Percentiles rank a stretch among this genome's conserved stretches.
Conservation (phyloP, 768 basidiomycete species). For the Fistulinella prunicolor region DNA sequence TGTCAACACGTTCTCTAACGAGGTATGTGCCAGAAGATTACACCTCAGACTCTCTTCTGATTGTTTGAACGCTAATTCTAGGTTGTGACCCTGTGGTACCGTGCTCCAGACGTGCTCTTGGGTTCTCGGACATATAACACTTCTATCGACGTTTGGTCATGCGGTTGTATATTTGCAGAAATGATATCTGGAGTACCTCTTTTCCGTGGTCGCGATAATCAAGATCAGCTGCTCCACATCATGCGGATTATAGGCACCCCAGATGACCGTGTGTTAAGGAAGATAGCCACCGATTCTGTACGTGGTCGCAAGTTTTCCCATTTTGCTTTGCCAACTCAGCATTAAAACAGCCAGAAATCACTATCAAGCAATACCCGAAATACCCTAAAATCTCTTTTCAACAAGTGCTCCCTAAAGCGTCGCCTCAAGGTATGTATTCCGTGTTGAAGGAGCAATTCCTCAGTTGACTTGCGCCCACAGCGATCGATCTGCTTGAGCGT, state of each 20-base stretch:
- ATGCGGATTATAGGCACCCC: slow-evolving; percentile 98
- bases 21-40: slow-evolving; percentile 43
- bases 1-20: slow-evolving; percentile 98
- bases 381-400: slow-evolving; percentile 82
- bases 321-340: slow-evolving; percentile 6
- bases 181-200: slow-evolving; percentile 98
- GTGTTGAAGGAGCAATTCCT: background rate
- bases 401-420: slow-evolving; percentile 82
- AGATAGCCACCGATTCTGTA: slow-evolving; percentile 89
- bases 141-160: slow-evolving; percentile 98
- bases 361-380: slow-evolving; percentile 79
- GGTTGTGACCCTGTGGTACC: slow-evolving; percentile 99
- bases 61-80: slow-evolving; percentile 28
- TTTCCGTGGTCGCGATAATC: slow-evolving; percentile 95
- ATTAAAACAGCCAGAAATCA: slow-evolving; percentile 67
- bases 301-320: slow-evolving; percentile 22
- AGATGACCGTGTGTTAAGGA: slow-evolving; percentile 79
- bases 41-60: background rate
- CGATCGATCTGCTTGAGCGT: slow-evolving; percentile 90
- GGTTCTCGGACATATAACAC: slow-evolving; percentile 98
- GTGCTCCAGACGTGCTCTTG: slow-evolving; percentile 95
- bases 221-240: slow-evolving; percentile 96
- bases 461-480: slow-evolving; percentile 34
- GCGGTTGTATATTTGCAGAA: slow-evolving; percentile 98
- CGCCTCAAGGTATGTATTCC: slow-evolving; percentile 61